Evolutionary conservation across 2,329 filamentous ascomycete species (phyloP).

Genomic region (Pestalotiopsis fici): DNA sequence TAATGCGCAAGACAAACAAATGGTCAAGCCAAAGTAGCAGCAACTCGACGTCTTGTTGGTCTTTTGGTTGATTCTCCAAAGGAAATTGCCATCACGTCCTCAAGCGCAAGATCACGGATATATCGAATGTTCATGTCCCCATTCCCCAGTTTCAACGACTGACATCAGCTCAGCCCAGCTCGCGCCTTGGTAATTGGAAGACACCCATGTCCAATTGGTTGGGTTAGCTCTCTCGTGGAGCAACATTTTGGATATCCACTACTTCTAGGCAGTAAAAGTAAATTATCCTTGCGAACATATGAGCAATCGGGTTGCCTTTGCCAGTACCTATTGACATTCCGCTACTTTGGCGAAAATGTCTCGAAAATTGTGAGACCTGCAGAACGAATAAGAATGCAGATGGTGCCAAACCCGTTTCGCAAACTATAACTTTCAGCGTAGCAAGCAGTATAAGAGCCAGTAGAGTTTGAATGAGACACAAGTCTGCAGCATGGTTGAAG

Average conservation of each 20-base stretch:
- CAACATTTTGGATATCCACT: neutral
- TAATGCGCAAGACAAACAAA: neutral
- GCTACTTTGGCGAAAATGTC: neutral
- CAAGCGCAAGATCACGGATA: neutral
- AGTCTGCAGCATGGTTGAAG: neutral
- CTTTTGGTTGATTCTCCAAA: neutral
- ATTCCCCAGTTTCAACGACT: conserved; percentile 8
- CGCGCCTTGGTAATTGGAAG: neutral
- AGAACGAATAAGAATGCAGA: neutral
- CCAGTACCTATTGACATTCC: neutral
- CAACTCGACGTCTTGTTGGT: neutral
- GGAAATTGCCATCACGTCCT: conserved; percentile 1
- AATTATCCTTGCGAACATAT: neutral
- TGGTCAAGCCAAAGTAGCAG: neutral
- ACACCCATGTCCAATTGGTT: neutral
- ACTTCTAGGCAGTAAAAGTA: neutral
- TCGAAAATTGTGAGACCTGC: neutral
- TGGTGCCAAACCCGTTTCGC: neutral
- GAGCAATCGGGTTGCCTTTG: neutral
- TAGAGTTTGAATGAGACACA: neutral
- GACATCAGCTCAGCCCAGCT: conserved; percentile 6
- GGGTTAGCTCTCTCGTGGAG: too few relatives aligned
- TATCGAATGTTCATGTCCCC: conserved; percentile 4
- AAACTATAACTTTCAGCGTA: neutral
- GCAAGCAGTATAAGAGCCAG: neutral